phyloP scores from a whole-genome alignment of 805 yeast species.

The Wilhelminamyces savonicus region DNA sequence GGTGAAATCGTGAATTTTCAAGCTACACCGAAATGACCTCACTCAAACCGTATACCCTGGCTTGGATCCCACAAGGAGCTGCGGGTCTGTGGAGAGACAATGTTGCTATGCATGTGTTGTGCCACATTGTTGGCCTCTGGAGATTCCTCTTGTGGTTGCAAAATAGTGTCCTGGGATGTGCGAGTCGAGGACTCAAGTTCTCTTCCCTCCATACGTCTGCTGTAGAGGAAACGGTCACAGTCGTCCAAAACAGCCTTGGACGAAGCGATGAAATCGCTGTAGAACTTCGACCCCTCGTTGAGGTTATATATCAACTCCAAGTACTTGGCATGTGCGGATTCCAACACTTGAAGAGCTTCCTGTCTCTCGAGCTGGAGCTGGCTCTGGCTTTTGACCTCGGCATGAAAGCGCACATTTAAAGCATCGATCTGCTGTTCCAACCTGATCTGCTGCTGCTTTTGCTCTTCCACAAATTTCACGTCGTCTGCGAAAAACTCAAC shows the following conservation, averaged over 20 bases:
- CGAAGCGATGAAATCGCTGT: constrained; percentile 50
- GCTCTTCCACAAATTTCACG: constrained; percentile 36
- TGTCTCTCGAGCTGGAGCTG: constrained; percentile 35
- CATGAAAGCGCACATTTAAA: constrained; percentile 6
- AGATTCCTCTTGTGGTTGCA: too few species aligned
- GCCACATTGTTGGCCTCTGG: too few species aligned
- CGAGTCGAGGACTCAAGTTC: constrained; percentile 47
- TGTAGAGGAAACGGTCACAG: constrained; percentile 46
- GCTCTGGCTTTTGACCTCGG: constrained; percentile 2
- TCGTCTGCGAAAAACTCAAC: constrained; percentile 45
- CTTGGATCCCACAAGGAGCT: too few species aligned
- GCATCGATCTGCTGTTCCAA: constrained; percentile 12
- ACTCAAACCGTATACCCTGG: too few species aligned
- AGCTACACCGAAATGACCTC: too few species aligned
- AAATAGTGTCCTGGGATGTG: too few species aligned
- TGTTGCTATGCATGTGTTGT: too few species aligned
- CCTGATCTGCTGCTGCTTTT: constrained; percentile 20
- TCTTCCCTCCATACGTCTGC: constrained; percentile 47
- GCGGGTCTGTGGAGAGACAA: too few species aligned
- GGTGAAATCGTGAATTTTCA: too few species aligned
- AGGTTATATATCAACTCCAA: constrained; percentile 54
- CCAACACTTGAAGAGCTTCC: constrained; percentile 45
- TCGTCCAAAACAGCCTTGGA: constrained; percentile 39
- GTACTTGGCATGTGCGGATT: constrained; percentile 43
- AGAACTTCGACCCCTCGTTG: constrained; percentile 65